Conservation (phyloP, 208 protist species). For the Crithidia expoeki region DNA sequence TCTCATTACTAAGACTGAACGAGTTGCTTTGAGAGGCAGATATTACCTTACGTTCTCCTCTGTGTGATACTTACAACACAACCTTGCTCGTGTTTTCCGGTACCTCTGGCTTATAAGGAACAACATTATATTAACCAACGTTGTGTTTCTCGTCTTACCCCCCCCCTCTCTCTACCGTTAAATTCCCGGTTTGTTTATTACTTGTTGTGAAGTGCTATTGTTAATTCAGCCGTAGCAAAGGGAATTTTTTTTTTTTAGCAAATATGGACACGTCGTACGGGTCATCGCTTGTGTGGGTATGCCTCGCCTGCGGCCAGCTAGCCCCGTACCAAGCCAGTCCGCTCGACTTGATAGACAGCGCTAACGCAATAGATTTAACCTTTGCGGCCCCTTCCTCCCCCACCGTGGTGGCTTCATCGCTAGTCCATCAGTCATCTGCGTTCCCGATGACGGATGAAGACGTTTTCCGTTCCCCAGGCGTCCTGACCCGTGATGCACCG, state of each 20-base stretch:
- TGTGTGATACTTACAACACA: too few relatives aligned
- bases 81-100: too few relatives aligned
- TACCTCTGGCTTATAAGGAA: too few relatives aligned
- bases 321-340: slow-evolving; percentile 22
- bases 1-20: too few relatives aligned
- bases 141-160: too few relatives aligned
- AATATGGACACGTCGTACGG: slow-evolving; percentile 1
- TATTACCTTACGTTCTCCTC: too few relatives aligned
- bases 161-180: too few relatives aligned
- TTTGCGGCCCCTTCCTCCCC: not conserved
- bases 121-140: too few relatives aligned
- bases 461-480: not conserved
- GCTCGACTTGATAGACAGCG: not conserved
- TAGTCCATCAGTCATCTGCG: too few relatives aligned
- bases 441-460: not conserved
- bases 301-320: slow-evolving; percentile 34
- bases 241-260: slow-evolving; percentile 14
- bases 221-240: too few relatives aligned
- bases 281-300: slow-evolving; percentile 32
- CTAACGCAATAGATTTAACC: not conserved
- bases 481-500: not conserved
- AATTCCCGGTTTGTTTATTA: not conserved
- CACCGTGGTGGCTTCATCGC: too few relatives aligned
- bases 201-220: not conserved
- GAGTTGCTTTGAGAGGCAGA: too few relatives aligned